A percentile compares a stretch with the other conserved stretches of the same genome.
Evolutionary conservation across 176 grass and related monocot species (phyloP).

Genomic region (Ensete glaucum): DNA sequence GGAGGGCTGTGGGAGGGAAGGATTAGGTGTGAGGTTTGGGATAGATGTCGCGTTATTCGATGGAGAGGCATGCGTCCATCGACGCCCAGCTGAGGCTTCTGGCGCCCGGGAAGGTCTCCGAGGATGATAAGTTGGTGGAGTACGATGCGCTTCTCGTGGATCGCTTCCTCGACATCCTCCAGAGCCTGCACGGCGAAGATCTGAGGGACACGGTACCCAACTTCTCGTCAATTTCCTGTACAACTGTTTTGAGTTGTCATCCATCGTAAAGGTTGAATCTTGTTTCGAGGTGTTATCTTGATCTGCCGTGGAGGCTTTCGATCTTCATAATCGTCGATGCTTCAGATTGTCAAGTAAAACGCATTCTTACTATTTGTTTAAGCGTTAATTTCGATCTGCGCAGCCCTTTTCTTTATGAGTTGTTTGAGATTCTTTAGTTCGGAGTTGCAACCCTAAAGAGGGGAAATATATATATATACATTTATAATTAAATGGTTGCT

Average conservation of each 20-base stretch:
- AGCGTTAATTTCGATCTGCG: too few relatives aligned
- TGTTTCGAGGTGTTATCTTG: not conserved
- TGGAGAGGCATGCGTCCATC: conserved; percentile 25
- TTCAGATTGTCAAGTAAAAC: too few relatives aligned
- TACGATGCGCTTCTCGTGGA: conserved; percentile 42
- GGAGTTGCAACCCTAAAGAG: not conserved
- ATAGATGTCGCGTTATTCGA: conserved; percentile 1
- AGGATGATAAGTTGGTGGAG: conserved; percentile 44
- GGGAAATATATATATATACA: not conserved
- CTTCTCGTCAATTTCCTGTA: not conserved
- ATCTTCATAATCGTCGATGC: too few relatives aligned
- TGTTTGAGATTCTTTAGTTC: not conserved
- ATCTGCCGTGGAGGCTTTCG: too few relatives aligned
- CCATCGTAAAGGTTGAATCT: not conserved
- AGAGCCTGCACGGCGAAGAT: conserved; percentile 32
- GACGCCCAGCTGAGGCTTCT: conserved; percentile 42
- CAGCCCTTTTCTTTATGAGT: not conserved
- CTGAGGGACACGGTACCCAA: conserved; percentile 34
- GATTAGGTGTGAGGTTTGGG: not conserved
- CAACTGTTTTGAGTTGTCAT: not conserved
- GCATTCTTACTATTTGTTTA: too few relatives aligned
- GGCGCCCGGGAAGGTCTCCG: conserved; percentile 42
- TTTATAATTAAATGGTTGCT: not conserved
- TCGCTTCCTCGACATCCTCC: conserved; percentile 41
- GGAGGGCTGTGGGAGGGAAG: not conserved